Evolutionary conservation across 2,329 filamentous ascomycete species (phyloP), one percentile per base, ranked within the genome.

Genomic region (Stagonosporopsis vannaccii): DNA sequence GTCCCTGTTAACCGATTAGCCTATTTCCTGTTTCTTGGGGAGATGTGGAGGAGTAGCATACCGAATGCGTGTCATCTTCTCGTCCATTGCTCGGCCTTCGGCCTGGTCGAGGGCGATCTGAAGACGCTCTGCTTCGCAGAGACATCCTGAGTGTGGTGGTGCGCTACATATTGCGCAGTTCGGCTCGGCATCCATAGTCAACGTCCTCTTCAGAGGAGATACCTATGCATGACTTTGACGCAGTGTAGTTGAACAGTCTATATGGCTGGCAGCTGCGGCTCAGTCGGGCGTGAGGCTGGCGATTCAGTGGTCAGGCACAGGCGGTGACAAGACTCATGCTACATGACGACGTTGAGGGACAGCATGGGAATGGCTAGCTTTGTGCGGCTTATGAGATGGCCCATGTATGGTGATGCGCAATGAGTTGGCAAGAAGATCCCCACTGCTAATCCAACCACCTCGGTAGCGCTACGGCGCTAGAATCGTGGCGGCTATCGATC

Each of bases 151-250:
- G 54, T 73, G 70, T 35, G 71, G 66, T 32, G 74, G 74, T 51
- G 73, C 75, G 70, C 74, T 75, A 63, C 75, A 77, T 59, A 77
- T 77, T 54, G 74, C 74, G 62, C 75, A 77, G 61, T 74, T 77
- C 19, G 75, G 74, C 64, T 69, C 67, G 51, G 69, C 69, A 67
- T 77, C 74, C 73, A 75, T 76, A 35, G 69, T 62, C 51, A 60
- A 53, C 58, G 63, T 49, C 59, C 51, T 63, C 59, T 69, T 65
- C 66, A 65, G 60, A 56, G 51, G 41, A 59, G 59, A 63, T 49
- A 58, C 55, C 58, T 62, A 60, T 58, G 66, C 71, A 75, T 75
- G 53, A 58, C 69, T 63, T 64, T 53, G 51, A 58, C 58, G 56
- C 39, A 60, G 58, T 54, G 56, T 57, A 25, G 42, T 44, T 36